Evolutionary conservation across 768 basidiomycete species (phyloP), one percentile per base, ranked within the genome.

Genomic region (Asterophora lycoperdoides): DNA sequence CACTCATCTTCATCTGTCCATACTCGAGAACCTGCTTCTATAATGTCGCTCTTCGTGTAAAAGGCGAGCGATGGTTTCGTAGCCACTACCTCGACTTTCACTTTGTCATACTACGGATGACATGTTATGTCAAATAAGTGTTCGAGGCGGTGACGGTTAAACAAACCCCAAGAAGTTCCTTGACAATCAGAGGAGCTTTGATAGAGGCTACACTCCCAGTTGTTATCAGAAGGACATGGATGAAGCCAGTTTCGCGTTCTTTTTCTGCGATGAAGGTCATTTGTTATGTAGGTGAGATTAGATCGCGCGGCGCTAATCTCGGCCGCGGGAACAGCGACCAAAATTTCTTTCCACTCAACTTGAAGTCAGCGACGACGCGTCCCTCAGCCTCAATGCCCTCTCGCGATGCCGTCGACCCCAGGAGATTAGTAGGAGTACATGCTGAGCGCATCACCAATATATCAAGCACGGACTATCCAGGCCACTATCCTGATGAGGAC

Each of bases 171-270:
- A 86, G 70, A 26, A 98, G 74, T 54, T 86, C 86, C 23, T 74
- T 65, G 15, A 91, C 89, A 50, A 99, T 96, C 45, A 96, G 75
- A 4, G 94, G 93, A 1, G 84, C 84, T 61, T 97, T 98, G 62
- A 98, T 80, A 44, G 92, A 92, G 0, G 95, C 94, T 8, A 99
- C 95, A 60, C 90, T 93, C n/a, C 95, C 94, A 0, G 92, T 90
- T 0, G 88, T 84, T 51, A 97, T 83, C 33, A 98, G 74, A 4
- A 97, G 67, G 37, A 96, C 80, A 60, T 94, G 86, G 0, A 69
- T 73, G 52, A 63, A 65, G 1, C 74, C 75, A 15, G 69, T 62
- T 8, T 55, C 60, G 36, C 77, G 74, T 51, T 76, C 68, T 7
- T 60, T 46, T 44, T 70, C 65, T 13, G 77, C 71, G 36, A 71